Evolutionary conservation across 179 eudicot genomes (phyloP), one percentile per base, ranked within the genome.

Genomic region (Beta macrorhiza): DNA sequence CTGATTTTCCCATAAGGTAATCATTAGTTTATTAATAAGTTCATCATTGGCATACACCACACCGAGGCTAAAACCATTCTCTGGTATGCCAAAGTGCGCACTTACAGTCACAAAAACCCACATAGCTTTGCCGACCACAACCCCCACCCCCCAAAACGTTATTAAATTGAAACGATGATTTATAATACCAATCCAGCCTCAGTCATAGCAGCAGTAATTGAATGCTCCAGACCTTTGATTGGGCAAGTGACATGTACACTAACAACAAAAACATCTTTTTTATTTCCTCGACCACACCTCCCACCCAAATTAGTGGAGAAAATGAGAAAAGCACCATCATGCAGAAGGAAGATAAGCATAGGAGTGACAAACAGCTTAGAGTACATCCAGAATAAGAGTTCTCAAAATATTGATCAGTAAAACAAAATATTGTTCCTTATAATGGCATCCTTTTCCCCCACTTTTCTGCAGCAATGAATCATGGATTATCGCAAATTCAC

Each of bases 401-500:
- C 17, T 64, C n/a, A 14, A 16, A 69, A 22, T 45, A 69, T 14
- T 16, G 20, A 69, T 32, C 70, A 65, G 44, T 32, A 32, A 29
- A 19, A 61, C 25, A 7, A 19, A 61, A n/a, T n/a, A 6, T 6
- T 61, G 64, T 61, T 61, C 12, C 64, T 63, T 63, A 62, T 22
- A 10, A 20, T 63, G 37, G 67, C 67, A 63, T 25, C 67, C 67
- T 32, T 20, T 22, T 67, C 72, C 72, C 72, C n/a, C 72, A 29
- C 51, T 37, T 25, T 25, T 47, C 72, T 63, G 37, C 67, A 63
- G 64, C 53, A 75, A 25, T 9, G 7, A 61, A 62, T 2, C 6
- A 32, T 62, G 22, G 69, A 45, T 59, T 16, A 73, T 32, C 11
- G 47, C 45, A 72, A 8, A 72, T 72, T 47, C 9, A 72, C 49